Evolutionary conservation across 1,284 basidiomycete genomes (phyloP).

Genomic region (Wallemia ichthyophaga): DNA sequence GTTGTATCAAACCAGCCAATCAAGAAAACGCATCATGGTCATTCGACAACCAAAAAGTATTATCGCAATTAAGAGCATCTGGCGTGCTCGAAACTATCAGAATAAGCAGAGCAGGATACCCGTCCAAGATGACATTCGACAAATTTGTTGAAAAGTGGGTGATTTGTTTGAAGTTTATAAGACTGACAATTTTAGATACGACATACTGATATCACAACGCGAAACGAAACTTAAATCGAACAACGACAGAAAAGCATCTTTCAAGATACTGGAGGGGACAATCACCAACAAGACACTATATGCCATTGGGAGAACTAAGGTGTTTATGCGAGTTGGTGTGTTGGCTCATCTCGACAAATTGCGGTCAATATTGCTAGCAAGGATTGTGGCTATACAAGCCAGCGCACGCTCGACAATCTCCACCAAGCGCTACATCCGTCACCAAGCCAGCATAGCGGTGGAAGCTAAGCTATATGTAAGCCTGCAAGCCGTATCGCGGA

Average conservation of each 20-base stretch:
- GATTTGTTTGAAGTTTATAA: neutral
- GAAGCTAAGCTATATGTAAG: neutral
- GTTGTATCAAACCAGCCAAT: conserved; percentile 22
- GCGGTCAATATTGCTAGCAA: conserved; percentile 15
- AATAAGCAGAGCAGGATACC: conserved; percentile 20
- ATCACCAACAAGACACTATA: conserved; percentile 19
- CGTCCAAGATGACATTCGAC: conserved; percentile 19
- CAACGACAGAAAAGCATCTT: conserved; percentile 9
- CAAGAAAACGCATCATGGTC: conserved; percentile 17
- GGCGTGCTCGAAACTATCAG: conserved; percentile 21
- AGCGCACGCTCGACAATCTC: neutral
- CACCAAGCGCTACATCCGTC: neutral
- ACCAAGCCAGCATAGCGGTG: neutral
- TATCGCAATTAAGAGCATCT: conserved; percentile 20
- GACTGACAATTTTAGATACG: neutral
- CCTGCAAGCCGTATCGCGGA: neutral
- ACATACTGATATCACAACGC: conserved; percentile 19
- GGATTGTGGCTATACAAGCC: conserved; percentile 13
- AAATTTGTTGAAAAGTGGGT: conserved; percentile 19
- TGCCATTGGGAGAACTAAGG: conserved; percentile 19
- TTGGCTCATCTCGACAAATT: conserved; percentile 19
- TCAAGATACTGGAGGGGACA: conserved; percentile 10
- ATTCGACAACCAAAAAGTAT: conserved; percentile 19
- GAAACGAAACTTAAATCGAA: conserved; percentile 16
- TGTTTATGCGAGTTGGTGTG: conserved; percentile 21